Conservation (phyloP, 768 basidiomycete genomes). For the Gymnopilus dilepis region DNA sequence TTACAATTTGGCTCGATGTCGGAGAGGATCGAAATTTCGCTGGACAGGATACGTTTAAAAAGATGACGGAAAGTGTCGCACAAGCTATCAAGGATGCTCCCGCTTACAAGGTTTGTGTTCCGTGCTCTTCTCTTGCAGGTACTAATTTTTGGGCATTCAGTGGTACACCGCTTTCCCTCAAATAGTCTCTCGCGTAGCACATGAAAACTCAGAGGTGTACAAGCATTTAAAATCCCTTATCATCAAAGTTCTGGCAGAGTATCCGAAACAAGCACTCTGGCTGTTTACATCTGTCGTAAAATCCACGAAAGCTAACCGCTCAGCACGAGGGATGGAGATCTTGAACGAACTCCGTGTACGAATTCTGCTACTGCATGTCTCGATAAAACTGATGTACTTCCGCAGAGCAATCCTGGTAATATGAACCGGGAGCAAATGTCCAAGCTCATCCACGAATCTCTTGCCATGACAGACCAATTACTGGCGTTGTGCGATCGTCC, state of each 20-base stretch:
- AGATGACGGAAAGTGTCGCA: slow-evolving; percentile 62
- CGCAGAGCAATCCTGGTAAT: slow-evolving; percentile 53
- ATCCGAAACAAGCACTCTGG: slow-evolving; percentile 94
- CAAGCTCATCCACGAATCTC: slow-evolving; percentile 56
- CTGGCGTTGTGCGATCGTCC: slow-evolving; percentile 66
- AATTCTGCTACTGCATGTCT: neutral
- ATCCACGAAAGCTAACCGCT: slow-evolving; percentile 72
- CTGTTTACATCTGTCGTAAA: slow-evolving; percentile 87
- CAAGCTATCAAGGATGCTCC: slow-evolving; percentile 66
- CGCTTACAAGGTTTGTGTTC: slow-evolving; percentile 70
- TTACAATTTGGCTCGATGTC: slow-evolving; percentile 94
- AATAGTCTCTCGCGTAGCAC: slow-evolving; percentile 92
- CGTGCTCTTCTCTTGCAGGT: neutral
- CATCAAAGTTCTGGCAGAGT: slow-evolving; percentile 71
- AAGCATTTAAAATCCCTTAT: slow-evolving; percentile 70
- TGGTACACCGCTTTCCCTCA: slow-evolving; percentile 98
- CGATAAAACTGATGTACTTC: neutral
- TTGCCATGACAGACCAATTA: slow-evolving; percentile 71
- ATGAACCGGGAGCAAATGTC: slow-evolving; percentile 46
- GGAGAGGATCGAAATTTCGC: slow-evolving; percentile 59
- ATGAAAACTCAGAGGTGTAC: slow-evolving; percentile 67
- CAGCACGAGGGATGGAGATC: slow-evolving; percentile 62
- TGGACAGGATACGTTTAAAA: slow-evolving; percentile 47
- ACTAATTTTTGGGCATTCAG: slow-evolving; percentile 43
- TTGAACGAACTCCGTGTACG: slow-evolving; percentile 62